Conservation (phyloP, 2,329 filamentous ascomycete genomes). For the Pseudogymnoascus sp. region DNA sequence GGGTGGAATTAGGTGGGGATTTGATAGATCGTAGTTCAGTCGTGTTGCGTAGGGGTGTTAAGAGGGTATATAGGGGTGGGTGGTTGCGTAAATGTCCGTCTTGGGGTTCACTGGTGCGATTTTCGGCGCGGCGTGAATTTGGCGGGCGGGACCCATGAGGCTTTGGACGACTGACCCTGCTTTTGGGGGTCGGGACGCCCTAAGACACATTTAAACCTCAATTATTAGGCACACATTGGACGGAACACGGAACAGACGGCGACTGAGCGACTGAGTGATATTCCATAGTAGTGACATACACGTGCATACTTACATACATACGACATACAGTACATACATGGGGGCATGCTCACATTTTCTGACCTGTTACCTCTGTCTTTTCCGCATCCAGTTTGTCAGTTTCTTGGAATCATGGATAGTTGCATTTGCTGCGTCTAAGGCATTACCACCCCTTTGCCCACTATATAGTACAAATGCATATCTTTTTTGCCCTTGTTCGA, state of each 20-base stretch:
- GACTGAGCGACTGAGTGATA: neutral
- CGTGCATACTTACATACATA: neutral
- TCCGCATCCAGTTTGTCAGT: neutral
- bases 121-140: conserved; percentile 7
- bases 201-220: neutral
- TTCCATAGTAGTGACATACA: no score
- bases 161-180: conserved; percentile 4
- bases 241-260: neutral
- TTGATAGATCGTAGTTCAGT: neutral
- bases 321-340: neutral
- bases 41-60: neutral
- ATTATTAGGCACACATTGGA: neutral
- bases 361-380: neutral
- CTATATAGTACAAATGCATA: conserved; percentile 28
- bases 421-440: conserved; percentile 8
- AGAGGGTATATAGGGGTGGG: neutral
- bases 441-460: conserved; percentile 3
- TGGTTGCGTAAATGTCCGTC: neutral
- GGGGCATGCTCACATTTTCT: neutral
- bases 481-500: conserved; percentile 17
- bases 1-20: neutral
- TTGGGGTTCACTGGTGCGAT: neutral
- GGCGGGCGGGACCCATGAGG: conserved; percentile 5
- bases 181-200: neutral
- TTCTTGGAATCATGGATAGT: conserved; percentile 6